Conservation (phyloP, 1,139 yeast genomes). For the Scheffersomyces stambukii region DNA sequence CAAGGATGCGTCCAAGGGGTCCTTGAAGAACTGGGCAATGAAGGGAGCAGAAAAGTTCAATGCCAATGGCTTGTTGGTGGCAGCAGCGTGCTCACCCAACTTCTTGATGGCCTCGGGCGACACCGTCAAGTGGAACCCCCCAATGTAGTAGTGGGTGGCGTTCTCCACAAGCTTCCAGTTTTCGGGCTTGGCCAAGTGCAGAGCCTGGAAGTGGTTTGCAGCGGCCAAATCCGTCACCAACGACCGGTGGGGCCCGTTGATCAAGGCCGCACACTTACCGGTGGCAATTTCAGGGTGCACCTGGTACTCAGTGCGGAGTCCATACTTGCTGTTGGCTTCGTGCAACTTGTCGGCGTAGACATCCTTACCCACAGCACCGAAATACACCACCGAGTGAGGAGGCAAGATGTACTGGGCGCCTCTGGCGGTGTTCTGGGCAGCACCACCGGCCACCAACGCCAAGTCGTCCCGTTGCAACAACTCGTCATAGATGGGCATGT, state of each 20-base stretch:
- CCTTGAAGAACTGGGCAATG: conserved; percentile 93
- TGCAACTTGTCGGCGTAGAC: conserved; percentile 75
- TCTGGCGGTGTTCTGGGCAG: conserved; percentile 98
- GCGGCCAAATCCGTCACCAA: conserved; percentile 95
- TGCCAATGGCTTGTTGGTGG: conserved; percentile 73
- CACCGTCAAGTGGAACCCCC: conserved; percentile 98
- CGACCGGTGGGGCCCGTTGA: conserved; percentile 85
- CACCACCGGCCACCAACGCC: conserved; percentile 93
- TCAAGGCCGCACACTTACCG: conserved; percentile 97
- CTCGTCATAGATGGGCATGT: conserved; percentile 82
- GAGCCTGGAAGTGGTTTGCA: conserved; percentile 92
- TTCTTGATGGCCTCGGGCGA: conserved; percentile 90
- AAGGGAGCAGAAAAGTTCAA: conserved; percentile 96
- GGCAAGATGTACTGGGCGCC: conserved; percentile 96
- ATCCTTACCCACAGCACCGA: conserved; percentile 96
- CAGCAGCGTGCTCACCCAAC: conserved; percentile 89
- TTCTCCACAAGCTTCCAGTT: conserved; percentile 84
- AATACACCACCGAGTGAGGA: conserved; percentile 77
- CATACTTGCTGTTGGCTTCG: conserved; percentile 83
- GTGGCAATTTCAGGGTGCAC: conserved; percentile 74
- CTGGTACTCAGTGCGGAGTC: conserved; percentile 83
- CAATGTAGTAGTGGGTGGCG: conserved; percentile 84
- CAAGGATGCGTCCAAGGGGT: conserved; percentile 71
- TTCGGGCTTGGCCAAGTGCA: conserved; percentile 82
- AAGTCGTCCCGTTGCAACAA: conserved; percentile 58